Conservation (phyloP, 1,139 yeast genomes). For the Yamadazyma siamensis region DNA sequence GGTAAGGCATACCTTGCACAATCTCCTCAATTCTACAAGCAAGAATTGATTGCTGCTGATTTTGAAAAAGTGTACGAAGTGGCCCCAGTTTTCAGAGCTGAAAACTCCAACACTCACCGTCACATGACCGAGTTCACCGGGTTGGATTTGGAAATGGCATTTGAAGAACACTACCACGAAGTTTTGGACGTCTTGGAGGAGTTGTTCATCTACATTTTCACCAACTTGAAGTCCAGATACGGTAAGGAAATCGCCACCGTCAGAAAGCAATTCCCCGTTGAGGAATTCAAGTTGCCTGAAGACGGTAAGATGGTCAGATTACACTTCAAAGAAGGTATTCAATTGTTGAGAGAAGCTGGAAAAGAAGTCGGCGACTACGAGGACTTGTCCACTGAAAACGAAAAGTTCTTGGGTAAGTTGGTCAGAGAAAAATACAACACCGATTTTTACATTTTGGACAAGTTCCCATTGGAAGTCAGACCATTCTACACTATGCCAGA, state of each 20-base stretch:
- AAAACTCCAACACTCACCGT: slow-evolving; percentile 97
- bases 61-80: slow-evolving; percentile 94
- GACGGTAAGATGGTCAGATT: slow-evolving; percentile 88
- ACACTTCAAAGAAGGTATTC: slow-evolving; percentile 87
- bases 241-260: slow-evolving; percentile 83
- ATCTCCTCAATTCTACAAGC: slow-evolving; percentile 97
- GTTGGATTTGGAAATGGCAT: slow-evolving; percentile 95
- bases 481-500: slow-evolving; percentile 99
- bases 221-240: slow-evolving; percentile 75
- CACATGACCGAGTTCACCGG: slow-evolving; percentile 99
- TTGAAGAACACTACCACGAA: slow-evolving; percentile 97
- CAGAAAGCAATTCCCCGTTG: slow-evolving; percentile 94
- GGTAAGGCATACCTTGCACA: slow-evolving; percentile 93
- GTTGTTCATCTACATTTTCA: slow-evolving; percentile 83
- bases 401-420: slow-evolving; percentile 84
- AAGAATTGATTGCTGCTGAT: slow-evolving; percentile 96
- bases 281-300: slow-evolving; percentile 89
- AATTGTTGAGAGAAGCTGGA: slow-evolving; percentile 78
- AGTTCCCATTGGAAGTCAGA: slow-evolving; percentile 93
- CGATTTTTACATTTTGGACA: slow-evolving; percentile 95
- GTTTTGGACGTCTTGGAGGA: slow-evolving; percentile 81
- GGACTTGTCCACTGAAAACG: slow-evolving; percentile 91
- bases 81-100: slow-evolving; percentile 98
- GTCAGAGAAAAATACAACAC: slow-evolving; percentile 94
- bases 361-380: slow-evolving; percentile 82